These are phyloP conservation scores for Heterobasidion parviporum DNA, from an alignment of 1,284 basidiomycete genomes.

Conservation along the genomic window DNA sequence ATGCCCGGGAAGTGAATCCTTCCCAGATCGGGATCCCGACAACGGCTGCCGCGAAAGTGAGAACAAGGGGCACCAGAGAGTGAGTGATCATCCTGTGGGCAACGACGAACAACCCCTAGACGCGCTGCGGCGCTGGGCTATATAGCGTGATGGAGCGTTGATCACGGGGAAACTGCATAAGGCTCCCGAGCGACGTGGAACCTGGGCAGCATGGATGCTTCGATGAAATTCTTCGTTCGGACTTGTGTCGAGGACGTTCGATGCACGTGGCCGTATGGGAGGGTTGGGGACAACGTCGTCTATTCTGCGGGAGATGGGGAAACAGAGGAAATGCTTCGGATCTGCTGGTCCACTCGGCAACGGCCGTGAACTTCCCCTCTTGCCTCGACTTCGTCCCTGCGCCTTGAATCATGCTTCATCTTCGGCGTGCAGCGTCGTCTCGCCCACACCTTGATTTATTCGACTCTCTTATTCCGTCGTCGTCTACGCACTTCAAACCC, in stretches of 20 bases:
- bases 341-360: neutral
- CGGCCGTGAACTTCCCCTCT: neutral
- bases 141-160: neutral
- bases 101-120: neutral
- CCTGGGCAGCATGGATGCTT: neutral
- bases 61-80: conserved; percentile 1
- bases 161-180: neutral
- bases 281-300: conserved; percentile 2
- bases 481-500: neutral
- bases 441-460: neutral
- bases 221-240: neutral
- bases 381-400: neutral
- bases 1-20: conserved; percentile 27
- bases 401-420: neutral
- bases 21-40: conserved; percentile 40
- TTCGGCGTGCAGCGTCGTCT: neutral
- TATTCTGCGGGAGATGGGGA: conserved; percentile 14
- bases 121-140: neutral
- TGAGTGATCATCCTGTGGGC: neutral
- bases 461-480: neutral
- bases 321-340: conserved; percentile 22
- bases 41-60: conserved; percentile 1
- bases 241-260: neutral
- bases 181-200: too few relatives aligned
- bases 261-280: neutral